Percentiles rank a stretch among this genome's conserved stretches.
Conservation (phyloP, 139 green algal genomes). For the Picochlorum sp. region DNA sequence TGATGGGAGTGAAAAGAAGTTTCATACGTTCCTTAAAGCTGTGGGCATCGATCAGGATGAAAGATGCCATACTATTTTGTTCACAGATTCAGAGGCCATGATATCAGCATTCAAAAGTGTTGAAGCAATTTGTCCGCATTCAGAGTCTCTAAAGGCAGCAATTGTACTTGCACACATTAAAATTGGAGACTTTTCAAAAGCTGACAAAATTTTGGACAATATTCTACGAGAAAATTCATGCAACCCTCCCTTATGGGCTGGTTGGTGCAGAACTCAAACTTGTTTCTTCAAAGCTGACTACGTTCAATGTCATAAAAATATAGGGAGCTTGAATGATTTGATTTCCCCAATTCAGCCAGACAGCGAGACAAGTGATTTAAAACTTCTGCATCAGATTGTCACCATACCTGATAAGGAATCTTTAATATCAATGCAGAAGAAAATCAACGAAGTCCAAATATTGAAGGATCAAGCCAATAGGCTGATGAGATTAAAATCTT, state of each 20-base stretch:
- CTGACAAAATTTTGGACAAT: not conserved
- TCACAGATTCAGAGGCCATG: not conserved
- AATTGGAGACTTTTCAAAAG: not conserved
- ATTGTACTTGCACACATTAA: not conserved
- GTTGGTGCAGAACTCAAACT: constrained; percentile 18
- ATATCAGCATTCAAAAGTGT: constrained; percentile 2
- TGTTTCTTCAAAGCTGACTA: constrained; percentile 17
- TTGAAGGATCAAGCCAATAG: constrained; percentile 51
- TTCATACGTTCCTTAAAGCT: not conserved
- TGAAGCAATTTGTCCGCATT: not conserved
- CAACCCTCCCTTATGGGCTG: constrained; percentile 4
- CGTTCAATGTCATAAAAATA: not conserved
- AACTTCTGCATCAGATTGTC: no score
- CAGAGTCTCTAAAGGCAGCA: not conserved
- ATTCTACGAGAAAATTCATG: not conserved
- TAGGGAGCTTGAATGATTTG: not conserved
- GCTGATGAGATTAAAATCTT: constrained; percentile 31
- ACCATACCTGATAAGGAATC: no score
- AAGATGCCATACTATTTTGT: constrained; percentile 4
- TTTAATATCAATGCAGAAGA: not conserved
- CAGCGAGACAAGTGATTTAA: no score
- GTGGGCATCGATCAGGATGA: not conserved
- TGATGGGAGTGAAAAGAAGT: not conserved
- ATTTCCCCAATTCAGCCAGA: no score
- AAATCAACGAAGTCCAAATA: constrained; percentile 11